Percentiles rank a stretch among this genome's conserved stretches.
phyloP scores from a whole-genome alignment of 1,284 basidiomycete species.

The Bjerkandera adusta region DNA sequence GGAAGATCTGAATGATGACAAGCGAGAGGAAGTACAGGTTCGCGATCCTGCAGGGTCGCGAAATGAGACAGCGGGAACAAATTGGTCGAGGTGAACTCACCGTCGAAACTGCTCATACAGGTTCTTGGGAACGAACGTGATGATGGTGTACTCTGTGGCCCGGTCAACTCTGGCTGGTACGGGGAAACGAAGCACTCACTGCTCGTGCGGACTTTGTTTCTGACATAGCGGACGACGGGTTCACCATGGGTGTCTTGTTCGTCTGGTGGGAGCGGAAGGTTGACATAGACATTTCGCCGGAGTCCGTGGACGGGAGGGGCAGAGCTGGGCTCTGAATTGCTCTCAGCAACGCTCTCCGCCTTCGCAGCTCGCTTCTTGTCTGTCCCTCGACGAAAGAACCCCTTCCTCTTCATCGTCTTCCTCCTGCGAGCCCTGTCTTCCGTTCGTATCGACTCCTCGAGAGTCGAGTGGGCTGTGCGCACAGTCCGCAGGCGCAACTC shows the following conservation, averaged over 20 bases:
- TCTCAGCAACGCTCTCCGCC: constrained; percentile 22
- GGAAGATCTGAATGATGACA: constrained; percentile 85
- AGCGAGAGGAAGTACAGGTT: constrained; percentile 91
- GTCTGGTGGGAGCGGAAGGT: constrained; percentile 58
- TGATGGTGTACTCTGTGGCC: constrained; percentile 77
- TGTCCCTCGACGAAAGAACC: constrained; percentile 52
- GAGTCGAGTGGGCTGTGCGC: constrained; percentile 83
- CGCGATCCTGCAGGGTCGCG: constrained; percentile 57
- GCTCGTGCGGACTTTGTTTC: constrained; percentile 95
- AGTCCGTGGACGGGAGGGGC: constrained; percentile 42
- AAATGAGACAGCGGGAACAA: neutral
- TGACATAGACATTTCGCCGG: constrained; percentile 82
- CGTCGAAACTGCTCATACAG: constrained; percentile 88
- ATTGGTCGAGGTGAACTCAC: constrained; percentile 35
- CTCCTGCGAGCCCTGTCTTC: constrained; percentile 72
- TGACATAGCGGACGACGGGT: constrained; percentile 72
- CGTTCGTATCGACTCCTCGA: constrained; percentile 80
- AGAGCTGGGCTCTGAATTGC: constrained; percentile 16
- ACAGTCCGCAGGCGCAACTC: constrained; percentile 85
- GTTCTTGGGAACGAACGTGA: constrained; percentile 95
- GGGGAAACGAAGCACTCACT: constrained; percentile 52
- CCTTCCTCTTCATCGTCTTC: constrained; percentile 47
- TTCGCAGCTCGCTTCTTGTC: constrained; percentile 48
- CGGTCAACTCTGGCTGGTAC: constrained; percentile 15
- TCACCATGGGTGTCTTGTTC: constrained; percentile 77